Evolutionary conservation across 2,329 filamentous ascomycete species (phyloP), one percentile per base, ranked within the genome.

Genomic region (Cordyceps pruinosa): DNA sequence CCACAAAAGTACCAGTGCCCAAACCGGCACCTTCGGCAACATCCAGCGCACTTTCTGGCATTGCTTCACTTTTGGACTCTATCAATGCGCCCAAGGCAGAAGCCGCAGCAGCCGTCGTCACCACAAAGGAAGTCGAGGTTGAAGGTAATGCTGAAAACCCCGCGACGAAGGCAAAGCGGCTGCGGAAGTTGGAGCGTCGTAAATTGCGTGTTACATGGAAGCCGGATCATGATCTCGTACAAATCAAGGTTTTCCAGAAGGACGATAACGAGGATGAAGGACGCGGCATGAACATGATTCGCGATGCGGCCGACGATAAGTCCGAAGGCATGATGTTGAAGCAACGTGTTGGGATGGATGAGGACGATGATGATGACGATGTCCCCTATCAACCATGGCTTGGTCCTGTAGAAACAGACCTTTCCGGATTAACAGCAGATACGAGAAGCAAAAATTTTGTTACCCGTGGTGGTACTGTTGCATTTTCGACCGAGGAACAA

Each of bases 181-280:
- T 90, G 5, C 83, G 87, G 35, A 91, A 90, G 65, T 87, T 91
- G 67, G 79, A 83, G 58, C 81, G 88, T 49, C 80, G 87, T 35
- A 83, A 87, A 61, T 74, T 91, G 23, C 80, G 85, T 13, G 89
- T 93, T 6, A 80, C 74, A 7, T 93, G 88, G 78, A 88, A 86
- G 66, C 78, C 83, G 0, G 87, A 87, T 50, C 74, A 80, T 19
- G 80, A 84, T 30, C 77, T 93, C 30, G 85, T 85, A 1, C 76
- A 88, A 62, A 75, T 90, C 56, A 81, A 82, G 61, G 74, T 85
- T 50, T 91, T 92, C 71, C 83, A 84, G 56, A 88, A 89, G 64
- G 86, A 90, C 60, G 84, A 83, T 1, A 79, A 81, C 1, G 88
- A 91, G 66, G 86, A 90, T 63, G 78, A 85, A 58, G 86, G 84